Base-by-base conservation (phyloP, 352 stramenopile species). In the Pelagophyceae sp. region DNA sequence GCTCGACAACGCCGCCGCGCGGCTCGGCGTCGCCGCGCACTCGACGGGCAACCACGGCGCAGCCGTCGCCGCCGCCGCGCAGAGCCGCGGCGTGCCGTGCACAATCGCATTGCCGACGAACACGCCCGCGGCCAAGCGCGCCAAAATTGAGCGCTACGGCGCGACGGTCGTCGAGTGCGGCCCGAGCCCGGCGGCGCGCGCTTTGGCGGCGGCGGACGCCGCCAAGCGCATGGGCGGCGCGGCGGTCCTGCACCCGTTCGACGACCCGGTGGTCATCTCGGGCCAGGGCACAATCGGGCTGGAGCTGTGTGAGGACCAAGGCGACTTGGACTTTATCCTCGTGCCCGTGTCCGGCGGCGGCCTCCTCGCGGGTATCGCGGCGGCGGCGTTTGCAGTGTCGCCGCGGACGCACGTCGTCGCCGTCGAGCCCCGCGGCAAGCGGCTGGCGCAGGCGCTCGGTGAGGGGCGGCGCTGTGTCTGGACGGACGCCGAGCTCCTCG, bases 31-130 rank as follows among this genome's bases (percentile, higher is more conserved):
- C 23, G 86, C 92, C 15, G 84, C 87, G 11, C 91, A 86, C 80
- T 90, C 83, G 1, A 89, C 90, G 33, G 96, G 96, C 23, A 99
- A 99, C 87, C 96, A 99, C 85, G 96, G 95, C 0, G 95, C 99
- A 79, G 96, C 95, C 75, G 95, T 99, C 25, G 95, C 95, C 25
- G 83, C 98, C 15, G 96, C 94, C 15, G 94, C 95, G 17, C 84
- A 86, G 45, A 93, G 88, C 80, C 87, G 99, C 11, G 88, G 89
- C n/a, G 89, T 97, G 51, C 86, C 87, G 23, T 94, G 94, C 20
- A 92, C 94, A 29, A 96, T 99, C 83, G 94, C 98, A 75, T 98
- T 99, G 95, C 96, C 96, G 23, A 82, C 97, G 75, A 92, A 93
- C 33, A 98, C 96, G 38, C 96, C 96, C 0, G 85, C 93, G 38